Percentiles rank a stretch among this genome's conserved stretches.
These are phyloP conservation scores for Lunularia cruciata DNA, from an alignment of 225 moss, liverwort and hornwort species.

Conservation along the genomic window DNA sequence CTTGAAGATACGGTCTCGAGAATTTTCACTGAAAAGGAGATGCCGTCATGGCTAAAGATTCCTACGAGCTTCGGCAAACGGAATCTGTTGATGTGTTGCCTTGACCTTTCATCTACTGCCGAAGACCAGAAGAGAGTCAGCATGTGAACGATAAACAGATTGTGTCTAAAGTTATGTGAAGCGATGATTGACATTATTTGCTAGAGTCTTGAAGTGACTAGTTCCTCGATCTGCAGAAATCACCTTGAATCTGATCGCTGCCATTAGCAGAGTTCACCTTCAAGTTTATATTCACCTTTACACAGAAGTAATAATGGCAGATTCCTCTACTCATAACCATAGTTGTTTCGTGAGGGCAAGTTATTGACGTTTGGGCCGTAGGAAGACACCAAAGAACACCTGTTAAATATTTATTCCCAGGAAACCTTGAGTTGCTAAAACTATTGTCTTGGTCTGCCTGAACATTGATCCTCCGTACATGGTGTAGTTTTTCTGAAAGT, in stretches of 20 bases:
- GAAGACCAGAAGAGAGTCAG: not conserved
- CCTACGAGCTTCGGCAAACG: not conserved
- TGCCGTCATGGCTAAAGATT: not conserved
- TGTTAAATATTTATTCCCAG: no score
- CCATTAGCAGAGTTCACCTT: no score
- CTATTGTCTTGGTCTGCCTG: no score
- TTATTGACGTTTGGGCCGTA: no score
- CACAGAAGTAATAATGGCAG: no score
- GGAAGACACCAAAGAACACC: no score
- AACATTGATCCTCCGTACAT: no score
- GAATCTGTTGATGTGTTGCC: not conserved
- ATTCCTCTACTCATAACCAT: no score
- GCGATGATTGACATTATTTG: not conserved
- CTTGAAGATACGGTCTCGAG: not conserved
- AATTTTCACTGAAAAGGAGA: not conserved
- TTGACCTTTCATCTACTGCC: not conserved
- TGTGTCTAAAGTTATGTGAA: not conserved
- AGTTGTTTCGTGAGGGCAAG: no score
- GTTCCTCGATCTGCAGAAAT: not conserved
- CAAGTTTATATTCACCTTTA: no score
- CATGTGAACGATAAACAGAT: not conserved
- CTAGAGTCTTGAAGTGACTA: not conserved
- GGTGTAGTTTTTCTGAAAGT: no score
- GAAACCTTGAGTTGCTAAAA: no score
- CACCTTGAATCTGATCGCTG: not conserved